Evolutionary conservation across 352 stramenopile species (phyloP), one percentile per base, ranked within the genome.

Genomic region (Phytopythium boreale): DNA sequence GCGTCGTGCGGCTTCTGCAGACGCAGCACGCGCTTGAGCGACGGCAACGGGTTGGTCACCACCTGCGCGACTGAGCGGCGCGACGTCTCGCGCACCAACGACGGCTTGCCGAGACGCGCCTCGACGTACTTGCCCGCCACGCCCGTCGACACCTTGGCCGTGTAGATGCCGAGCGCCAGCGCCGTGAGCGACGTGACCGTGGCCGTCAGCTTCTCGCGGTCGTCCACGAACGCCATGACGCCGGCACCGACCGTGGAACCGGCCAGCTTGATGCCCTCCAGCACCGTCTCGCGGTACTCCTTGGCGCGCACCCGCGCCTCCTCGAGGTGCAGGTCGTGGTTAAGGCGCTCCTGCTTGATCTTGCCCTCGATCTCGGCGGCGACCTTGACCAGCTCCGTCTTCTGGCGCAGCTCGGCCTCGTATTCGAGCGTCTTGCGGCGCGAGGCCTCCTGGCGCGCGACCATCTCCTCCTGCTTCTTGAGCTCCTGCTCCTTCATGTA

Each of bases 401-500:
- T 88, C 64, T 96, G 90, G 47, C 95, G 84, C 61, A 98, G 76
- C 71, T 98, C 92, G 27, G 96, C 95, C 79, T 99, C 97, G 70
- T 99, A 98, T 74, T 99, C 96, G 49, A 98, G 86, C 22, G 97
- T 99, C 81, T 99, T 98, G 55, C 97, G 91, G 69, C 96, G 82
- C 72, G 98, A 98, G 22, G 90, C 87, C 82, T 99, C 97, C 71
- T 99, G 95, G 53, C 95, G 86, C 62, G 88, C 85, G 5, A 98
- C 86, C 77, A 98, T 98, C 83, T 99, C 97, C 81, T 99, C 97
- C 80, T 99, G 95, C 74, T 99, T 99, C 83, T 98, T 97, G 26
- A 98, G 75, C 82, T 99, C 95, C 74, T 98, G 96, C 70, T 98
- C 95, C 66, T 96, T 95, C 84, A 95, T 95, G 69, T 93, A 90